These are phyloP conservation scores for Pholiota adiposa DNA, from an alignment of 1,284 basidiomycete species.

Conservation along the genomic window DNA sequence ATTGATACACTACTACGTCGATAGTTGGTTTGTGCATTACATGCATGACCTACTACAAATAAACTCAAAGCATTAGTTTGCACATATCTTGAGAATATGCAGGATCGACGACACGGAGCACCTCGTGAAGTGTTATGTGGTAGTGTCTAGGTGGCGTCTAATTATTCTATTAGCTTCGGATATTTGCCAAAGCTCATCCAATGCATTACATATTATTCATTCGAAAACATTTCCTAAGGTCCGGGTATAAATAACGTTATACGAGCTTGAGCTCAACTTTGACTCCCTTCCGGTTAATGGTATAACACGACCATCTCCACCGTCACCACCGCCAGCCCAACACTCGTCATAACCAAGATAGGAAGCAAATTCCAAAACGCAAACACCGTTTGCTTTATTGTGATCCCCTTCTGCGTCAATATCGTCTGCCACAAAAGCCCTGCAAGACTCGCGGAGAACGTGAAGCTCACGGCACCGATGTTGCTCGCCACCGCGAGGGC, in stretches of 20 bases:
- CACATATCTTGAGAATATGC: too few species aligned
- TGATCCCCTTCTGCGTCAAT: constrained; percentile 78
- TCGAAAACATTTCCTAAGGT: not conserved
- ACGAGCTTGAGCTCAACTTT: not conserved
- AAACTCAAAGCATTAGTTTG: too few species aligned
- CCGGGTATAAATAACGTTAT: not conserved
- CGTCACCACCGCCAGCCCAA: constrained; percentile 59
- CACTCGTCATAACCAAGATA: constrained; percentile 53
- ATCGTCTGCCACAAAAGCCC: constrained; percentile 89
- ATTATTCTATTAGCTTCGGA: too few species aligned
- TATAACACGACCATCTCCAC: constrained; percentile 63
- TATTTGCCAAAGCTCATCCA: too few species aligned
- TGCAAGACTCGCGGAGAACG: constrained; percentile 89
- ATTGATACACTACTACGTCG: too few species aligned
- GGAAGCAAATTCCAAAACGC: constrained; percentile 74
- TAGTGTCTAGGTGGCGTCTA: too few species aligned
- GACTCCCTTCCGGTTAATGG: constrained; percentile 1
- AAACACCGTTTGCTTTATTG: constrained; percentile 71
- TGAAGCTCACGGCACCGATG: constrained; percentile 91
- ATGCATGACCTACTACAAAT: too few species aligned
- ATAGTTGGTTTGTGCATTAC: too few species aligned
- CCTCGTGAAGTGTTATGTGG: too few species aligned
- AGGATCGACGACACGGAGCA: too few species aligned
- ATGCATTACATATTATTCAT: not conserved
- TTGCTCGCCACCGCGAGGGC: constrained; percentile 73